A percentile compares a stretch with the other conserved stretches of the same genome.
Conservation (phyloP, 192 early-diverging fungal genomes). For the Coemansia interrupta region DNA sequence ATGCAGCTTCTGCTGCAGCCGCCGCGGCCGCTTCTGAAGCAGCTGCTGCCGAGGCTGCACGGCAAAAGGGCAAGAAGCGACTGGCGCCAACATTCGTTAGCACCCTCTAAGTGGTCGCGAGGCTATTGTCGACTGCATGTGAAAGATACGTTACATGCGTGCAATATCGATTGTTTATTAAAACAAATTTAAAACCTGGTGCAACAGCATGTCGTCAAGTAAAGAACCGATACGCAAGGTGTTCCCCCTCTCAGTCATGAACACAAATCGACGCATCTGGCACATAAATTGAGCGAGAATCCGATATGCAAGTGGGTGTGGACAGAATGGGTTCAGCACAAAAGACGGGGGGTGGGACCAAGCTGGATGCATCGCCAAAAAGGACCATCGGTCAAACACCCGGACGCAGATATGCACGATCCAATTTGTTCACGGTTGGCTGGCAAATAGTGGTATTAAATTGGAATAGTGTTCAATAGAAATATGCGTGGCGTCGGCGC, state of each 20-base stretch:
- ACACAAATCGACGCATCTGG: too few relatives aligned
- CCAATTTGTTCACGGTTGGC: not conserved
- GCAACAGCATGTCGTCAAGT: too few relatives aligned
- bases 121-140: too few relatives aligned
- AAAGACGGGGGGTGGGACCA: not conserved
- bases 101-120: constrained; percentile 11
- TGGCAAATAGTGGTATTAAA: not conserved
- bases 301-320: too few relatives aligned
- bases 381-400: constrained; percentile 5
- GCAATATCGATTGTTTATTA: too few relatives aligned
- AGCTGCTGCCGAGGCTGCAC: constrained; percentile 5
- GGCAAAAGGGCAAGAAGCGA: constrained; percentile 24
- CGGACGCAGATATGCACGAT: constrained; percentile 1
- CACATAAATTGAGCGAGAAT: too few relatives aligned
- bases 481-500: too few relatives aligned
- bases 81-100: constrained; percentile 45
- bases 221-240: too few relatives aligned
- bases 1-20: constrained; percentile 2
- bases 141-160: too few relatives aligned
- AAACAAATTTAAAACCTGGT: too few relatives aligned
- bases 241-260: too few relatives aligned
- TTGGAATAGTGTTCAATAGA: too few relatives aligned
- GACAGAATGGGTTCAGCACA: not conserved
- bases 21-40: constrained; percentile 1
- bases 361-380: constrained; percentile 1